Evolutionary conservation across 2,329 filamentous ascomycete genomes (phyloP), one percentile per base, ranked within the genome.

Genomic region (Fusarium nelsonii): DNA sequence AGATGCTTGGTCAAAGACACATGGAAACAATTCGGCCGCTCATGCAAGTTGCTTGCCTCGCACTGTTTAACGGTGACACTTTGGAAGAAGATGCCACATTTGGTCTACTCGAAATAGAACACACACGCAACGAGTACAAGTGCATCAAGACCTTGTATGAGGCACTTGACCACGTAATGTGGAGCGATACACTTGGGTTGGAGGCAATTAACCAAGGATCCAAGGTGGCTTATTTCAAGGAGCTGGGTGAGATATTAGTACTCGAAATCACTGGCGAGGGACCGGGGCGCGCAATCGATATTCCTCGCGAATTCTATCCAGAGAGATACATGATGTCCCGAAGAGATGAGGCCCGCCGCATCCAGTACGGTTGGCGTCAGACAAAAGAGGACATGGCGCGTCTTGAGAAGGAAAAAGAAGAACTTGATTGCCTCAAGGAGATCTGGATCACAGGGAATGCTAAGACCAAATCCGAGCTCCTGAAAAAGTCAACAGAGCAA

Each of bases 261-360:
- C 78, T 88, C 37, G 81, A 81, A 43, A 72, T 88, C 14, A 77
- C 78, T 16, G 80, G 79, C 4, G 77, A 80, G 6, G 83, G 81
- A 3, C 77, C 82, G 6, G 72, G 77, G 9, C 81, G 81, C 44
- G 79, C 79, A 4, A 78, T 87, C 41, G 83, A 87, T 5, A 82
- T 88, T 34, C 86, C 86, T 8, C 76, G 78, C 41, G 76, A 83
- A 14, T 82, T 87, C 64, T 88, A 86, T 68, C 82, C 84, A 1
- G 86, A 88, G 73, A 82, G 81, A n/a, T 88, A 88, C 59, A 74
- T 86, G 52, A 77, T 79, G 48, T 75, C 71, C 12, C 81, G 82
- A 15, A 83, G 81, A 56, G 77, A 83, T 12, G 81, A 84, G 53
- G 83, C 85, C 15, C 65, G 81, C 10, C 78, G 80, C 9, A 84